Evolutionary conservation across 2,329 filamentous ascomycete species (phyloP).

Genomic region (Penicillium paneum): DNA sequence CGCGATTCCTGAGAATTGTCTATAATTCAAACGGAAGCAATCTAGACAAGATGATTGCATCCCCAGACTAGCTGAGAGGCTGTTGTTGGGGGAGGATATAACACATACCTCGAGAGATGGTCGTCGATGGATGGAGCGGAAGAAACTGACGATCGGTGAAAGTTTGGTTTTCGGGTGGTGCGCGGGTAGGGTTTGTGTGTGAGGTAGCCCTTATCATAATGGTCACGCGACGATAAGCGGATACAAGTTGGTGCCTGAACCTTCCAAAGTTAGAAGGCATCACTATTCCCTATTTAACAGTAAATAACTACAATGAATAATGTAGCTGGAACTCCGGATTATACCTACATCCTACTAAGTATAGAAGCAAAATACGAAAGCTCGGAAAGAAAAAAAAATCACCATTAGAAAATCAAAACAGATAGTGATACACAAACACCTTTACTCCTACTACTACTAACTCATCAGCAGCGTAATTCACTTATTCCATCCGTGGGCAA

Average conservation of each 20-base stretch:
- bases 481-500: background rate
- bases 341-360: background rate
- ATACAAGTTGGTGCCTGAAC: background rate
- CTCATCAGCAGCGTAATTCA: conserved; percentile 1
- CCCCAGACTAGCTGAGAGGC: conserved; percentile 45
- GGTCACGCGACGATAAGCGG: background rate
- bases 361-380: background rate
- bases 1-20: conserved; percentile 8
- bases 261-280: background rate
- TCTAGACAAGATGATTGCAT: conserved; percentile 39
- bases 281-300: no score
- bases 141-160: conserved; percentile 18
- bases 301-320: no score
- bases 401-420: background rate
- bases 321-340: background rate
- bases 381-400: background rate
- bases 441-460: conserved; percentile 5
- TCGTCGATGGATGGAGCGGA: conserved; percentile 28
- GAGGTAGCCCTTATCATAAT: background rate
- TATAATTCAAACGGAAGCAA: conserved; percentile 14
- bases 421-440: conserved; percentile 6
- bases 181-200: conserved; percentile 29
- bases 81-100: conserved; percentile 24
- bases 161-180: conserved; percentile 31
- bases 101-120: conserved; percentile 45